Base-by-base conservation (phyloP, 2,329 filamentous ascomycete genomes). In the Bimuria novae-zelandiae region DNA sequence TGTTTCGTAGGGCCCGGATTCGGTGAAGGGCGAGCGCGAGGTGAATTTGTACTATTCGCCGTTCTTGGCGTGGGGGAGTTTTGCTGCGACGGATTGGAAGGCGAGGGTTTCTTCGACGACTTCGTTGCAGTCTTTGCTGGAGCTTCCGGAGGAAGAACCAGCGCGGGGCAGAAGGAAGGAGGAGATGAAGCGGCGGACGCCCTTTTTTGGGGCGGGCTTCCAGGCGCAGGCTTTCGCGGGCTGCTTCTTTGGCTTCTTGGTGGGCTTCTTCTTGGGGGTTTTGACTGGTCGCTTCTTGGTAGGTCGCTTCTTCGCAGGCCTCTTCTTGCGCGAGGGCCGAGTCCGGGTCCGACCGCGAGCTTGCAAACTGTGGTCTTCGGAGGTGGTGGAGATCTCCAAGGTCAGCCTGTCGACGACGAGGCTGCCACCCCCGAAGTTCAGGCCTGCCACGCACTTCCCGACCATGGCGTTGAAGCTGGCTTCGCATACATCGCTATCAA, bases 381-480 rank as follows among this genome's bases (percentile, higher is more conserved):
- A 14, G 12, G 23, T 32, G 6, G 40, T 43, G 8, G 40, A 43
- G n/a, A 43, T 16, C 32, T 47, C 21, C 12, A 47, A 10, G 14
- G 23, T 37, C 21, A 37, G 21, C 11, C 44, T 33, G 16, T 47
- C 33, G 14, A 19, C 22, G 22, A n/a, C 16, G 32, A 47, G 32
- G 25, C 33, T 47, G 11, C 44, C 44, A 47, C 33, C 44, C 6
- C 33, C 33, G 16, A 47, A 36, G 22, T 39, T 39, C 10, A 27
- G 44, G 32, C 33, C 32, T 16, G 44, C 32, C 19, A 47, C 32
- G 17, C 44, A 47, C 17, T 47, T 25, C 12, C 29, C 33, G 32
- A 47, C 39, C 19, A 47, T 37, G 3, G 32, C 14, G 21, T 37
- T 25, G 44, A 47, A 47, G 8, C 27, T 19, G 6, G 30, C 44